phyloP scores from a whole-genome alignment of 495 filamentous ascomycete genomes.

The Thozetella sp. region DNA sequence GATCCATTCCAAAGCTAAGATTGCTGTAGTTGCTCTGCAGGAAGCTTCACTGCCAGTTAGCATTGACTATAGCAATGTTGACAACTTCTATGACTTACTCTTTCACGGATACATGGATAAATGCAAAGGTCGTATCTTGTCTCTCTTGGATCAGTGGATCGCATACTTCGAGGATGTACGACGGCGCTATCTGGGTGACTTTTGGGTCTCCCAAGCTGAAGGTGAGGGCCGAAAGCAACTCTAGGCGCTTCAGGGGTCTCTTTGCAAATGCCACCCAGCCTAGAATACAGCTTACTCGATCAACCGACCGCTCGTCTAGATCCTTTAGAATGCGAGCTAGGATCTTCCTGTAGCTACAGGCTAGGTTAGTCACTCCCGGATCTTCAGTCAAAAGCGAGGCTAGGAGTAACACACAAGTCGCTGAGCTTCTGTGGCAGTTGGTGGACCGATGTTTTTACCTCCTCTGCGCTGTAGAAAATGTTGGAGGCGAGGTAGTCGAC shows the following conservation, averaged over 20 bases:
- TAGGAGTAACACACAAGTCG: constrained; percentile 23
- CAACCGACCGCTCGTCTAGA: constrained; percentile 22
- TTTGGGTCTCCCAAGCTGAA: constrained; percentile 18
- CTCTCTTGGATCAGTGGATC: constrained; percentile 24
- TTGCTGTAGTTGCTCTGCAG: no score
- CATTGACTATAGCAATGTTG: no score
- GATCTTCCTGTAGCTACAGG: constrained; percentile 23
- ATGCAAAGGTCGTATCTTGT: constrained; percentile 18
- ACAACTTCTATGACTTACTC: constrained; percentile 28
- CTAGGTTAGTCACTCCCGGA: not conserved
- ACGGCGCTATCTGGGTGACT: constrained; percentile 9
- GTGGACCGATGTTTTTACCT: constrained; percentile 20
- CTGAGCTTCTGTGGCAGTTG: constrained; percentile 17
- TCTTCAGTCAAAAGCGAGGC: not conserved
- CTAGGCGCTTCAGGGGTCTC: constrained; percentile 20
- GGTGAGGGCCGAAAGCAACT: constrained; percentile 27
- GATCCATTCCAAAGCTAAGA: no score
- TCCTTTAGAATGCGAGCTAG: constrained; percentile 15
- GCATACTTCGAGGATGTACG: constrained; percentile 27
- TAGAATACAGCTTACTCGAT: constrained; percentile 19
- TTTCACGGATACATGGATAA: constrained; percentile 32
- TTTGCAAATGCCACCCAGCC: constrained; percentile 34
- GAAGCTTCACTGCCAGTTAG: no score
- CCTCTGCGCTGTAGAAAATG: constrained; percentile 23
- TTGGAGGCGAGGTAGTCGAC: constrained; percentile 28